Evolutionary conservation across 1,284 basidiomycete species (phyloP), one percentile per base, ranked within the genome.

Genomic region (Pseudozyma flocculosa): DNA sequence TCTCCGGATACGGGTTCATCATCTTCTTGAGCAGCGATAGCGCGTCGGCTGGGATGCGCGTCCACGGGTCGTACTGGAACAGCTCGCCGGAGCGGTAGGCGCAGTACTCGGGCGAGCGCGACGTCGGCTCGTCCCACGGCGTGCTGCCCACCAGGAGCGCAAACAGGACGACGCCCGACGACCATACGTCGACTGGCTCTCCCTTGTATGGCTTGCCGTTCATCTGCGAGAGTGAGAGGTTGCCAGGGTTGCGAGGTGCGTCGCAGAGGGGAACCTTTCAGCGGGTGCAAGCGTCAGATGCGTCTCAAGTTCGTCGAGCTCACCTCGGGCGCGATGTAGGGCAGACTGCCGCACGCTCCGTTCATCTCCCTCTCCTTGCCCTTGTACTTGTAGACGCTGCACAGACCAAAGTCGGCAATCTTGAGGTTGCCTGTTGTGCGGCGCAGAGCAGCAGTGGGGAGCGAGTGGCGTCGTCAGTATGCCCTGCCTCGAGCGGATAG

Each of bases 91-190:
- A 83, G 2, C 88, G 73, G 78, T 89, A 98, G 8, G 85, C 84
- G 23, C 80, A 76, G 76, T 85, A 98, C 78, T 98, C 94, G 2
- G 85, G 84, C 59, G 88, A 90, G 19, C 83, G 82, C 1, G 79
- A 75, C 0, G 92, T 92, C 3, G 94, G 92, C 75, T 95, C 89
- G 74, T 97, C 94, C 94, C 94, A 98, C 1, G 94, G 95, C 0
- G 94, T 97, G 76, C 95, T 97, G 45, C 94, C 94, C 4, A 86
- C 87, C 0, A 98, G 83, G 54, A 97, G 81, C 0, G 94, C 92
- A 76, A 91, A 97, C 0, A 98, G 82, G 34, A 98, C 94, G n/a
- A 97, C 89, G 1, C 95, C 95, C 47, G 90, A 85, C 1, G 91
- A 92, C 94, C 94, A 98, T 2, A 78, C 86, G 78, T 98, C 94